phyloP scores from a whole-genome alignment of 345 rosid species.

The Pugionium dolabratum region DNA sequence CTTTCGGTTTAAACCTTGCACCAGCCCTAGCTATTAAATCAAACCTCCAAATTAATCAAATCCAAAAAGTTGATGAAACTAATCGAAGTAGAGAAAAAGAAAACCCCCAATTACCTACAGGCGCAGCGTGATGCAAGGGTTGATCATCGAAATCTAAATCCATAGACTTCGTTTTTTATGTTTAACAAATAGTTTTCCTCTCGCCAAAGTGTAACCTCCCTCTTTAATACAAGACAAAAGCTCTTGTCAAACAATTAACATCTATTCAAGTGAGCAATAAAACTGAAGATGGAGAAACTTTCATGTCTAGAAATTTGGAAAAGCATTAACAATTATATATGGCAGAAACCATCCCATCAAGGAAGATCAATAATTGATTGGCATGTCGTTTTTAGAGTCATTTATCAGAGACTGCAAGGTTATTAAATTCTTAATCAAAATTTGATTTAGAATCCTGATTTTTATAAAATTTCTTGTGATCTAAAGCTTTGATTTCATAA shows the following conservation, averaged over 20 bases:
- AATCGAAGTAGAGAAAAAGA: not conserved
- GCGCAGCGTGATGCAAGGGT: conserved; percentile 19
- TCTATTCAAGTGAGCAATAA: not conserved
- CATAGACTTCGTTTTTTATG: not conserved
- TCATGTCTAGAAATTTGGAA: too few relatives aligned
- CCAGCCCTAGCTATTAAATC: conserved; percentile 35
- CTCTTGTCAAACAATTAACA: conserved; percentile 1
- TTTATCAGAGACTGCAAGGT: too few relatives aligned
- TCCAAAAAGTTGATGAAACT: not conserved
- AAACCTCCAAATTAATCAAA: conserved; percentile 5
- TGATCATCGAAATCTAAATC: conserved; percentile 41
- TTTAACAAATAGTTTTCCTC: not conserved
- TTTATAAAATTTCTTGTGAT: too few relatives aligned
- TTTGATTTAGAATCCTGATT: too few relatives aligned
- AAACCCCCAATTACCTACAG: conserved; percentile 17
- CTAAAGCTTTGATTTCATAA: too few relatives aligned
- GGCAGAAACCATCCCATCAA: too few relatives aligned
- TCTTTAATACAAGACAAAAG: conserved; percentile 8
- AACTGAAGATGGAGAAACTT: too few relatives aligned
- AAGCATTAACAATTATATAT: too few relatives aligned
- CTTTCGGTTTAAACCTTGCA: conserved; percentile 42
- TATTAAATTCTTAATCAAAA: too few relatives aligned
- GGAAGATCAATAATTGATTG: too few relatives aligned
- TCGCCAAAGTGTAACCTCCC: conserved; percentile 15
- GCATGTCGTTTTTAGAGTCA: too few relatives aligned